Conservation (phyloP, 139 green algal genomes). For the Nannochloris sp. region DNA sequence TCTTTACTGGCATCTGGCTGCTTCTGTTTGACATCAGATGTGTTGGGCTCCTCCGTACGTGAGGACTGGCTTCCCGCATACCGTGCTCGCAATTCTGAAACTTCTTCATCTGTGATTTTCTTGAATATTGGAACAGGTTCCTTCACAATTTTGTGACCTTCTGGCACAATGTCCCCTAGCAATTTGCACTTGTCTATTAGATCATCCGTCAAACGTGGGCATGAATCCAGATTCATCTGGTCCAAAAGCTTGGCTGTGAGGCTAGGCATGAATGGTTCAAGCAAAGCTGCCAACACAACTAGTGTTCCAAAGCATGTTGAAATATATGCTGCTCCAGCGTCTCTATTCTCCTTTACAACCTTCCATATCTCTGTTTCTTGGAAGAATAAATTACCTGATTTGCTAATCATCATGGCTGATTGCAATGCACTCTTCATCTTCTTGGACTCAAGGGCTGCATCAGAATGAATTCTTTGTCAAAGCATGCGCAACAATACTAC, state of each 20-base stretch:
- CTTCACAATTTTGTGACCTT: background rate
- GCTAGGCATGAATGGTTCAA: conserved; percentile 88
- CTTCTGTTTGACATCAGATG: background rate
- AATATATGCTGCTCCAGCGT: conserved; percentile 22
- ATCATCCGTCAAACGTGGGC: conserved; percentile 37
- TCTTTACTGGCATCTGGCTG: background rate
- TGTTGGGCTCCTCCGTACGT: background rate
- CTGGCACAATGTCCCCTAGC: too few relatives aligned
- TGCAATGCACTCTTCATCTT: conserved; percentile 26
- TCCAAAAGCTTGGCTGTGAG: conserved; percentile 56
- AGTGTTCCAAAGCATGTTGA: conserved; percentile 65
- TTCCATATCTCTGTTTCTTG: conserved; percentile 54
- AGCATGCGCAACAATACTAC: background rate
- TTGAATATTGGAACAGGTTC: conserved; percentile 50
- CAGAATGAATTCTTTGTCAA: conserved; percentile 6
- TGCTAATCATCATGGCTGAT: conserved; percentile 24
- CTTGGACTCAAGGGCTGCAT: conserved; percentile 20
- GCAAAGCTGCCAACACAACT: conserved; percentile 66
- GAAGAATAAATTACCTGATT: conserved; percentile 33
- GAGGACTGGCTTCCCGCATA: conserved; percentile 34
- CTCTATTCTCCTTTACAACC: conserved; percentile 40
- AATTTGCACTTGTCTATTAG: conserved; percentile 2
- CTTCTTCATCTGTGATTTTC: conserved; percentile 39
- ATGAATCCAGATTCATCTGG: conserved; percentile 32
- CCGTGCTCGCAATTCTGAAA: conserved; percentile 20